Conservation (phyloP, 2,329 filamentous ascomycete species). For the Talaromyces sp. region DNA sequence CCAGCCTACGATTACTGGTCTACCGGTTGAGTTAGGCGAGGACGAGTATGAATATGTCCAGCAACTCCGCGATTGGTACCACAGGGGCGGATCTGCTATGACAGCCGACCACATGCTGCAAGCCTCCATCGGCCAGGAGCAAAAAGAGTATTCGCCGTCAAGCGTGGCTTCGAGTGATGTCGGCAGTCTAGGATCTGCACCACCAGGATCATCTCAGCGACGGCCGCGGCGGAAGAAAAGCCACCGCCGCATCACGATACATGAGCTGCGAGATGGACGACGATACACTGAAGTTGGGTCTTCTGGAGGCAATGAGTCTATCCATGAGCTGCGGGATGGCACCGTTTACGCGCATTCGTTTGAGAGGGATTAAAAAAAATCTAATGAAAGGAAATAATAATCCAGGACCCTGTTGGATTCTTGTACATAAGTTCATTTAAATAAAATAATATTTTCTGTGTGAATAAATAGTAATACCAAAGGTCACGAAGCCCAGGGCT, state of each 20-base stretch:
- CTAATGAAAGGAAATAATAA: not conserved
- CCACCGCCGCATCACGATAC: conserved; percentile 34
- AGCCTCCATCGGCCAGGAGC: conserved; percentile 26
- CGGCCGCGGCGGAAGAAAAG: conserved; percentile 24
- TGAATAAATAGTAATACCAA: not conserved
- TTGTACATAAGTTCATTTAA: not conserved
- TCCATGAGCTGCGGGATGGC: conserved; percentile 39
- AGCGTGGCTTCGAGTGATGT: conserved; percentile 14
- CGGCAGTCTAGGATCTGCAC: conserved; percentile 25
- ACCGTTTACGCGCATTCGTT: conserved; percentile 38
- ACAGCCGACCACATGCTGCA: conserved; percentile 32
- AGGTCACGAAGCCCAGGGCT: not conserved
- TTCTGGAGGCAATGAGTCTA: conserved; percentile 30
- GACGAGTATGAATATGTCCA: conserved; percentile 33
- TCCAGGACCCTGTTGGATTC: not conserved
- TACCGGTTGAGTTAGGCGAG: conserved; percentile 35
- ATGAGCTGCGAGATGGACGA: conserved; percentile 38
- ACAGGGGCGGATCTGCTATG: conserved; percentile 27
- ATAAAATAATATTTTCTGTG: not conserved
- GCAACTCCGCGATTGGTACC: conserved; percentile 38
- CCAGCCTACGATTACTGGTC: conserved; percentile 28
- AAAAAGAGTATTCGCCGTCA: conserved; percentile 18
- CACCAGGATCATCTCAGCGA: conserved; percentile 14
- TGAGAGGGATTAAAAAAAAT: not conserved
- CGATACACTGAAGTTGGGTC: conserved; percentile 38